Evolutionary conservation across 768 basidiomycete genomes (phyloP).

Genomic region (Russula ochroleuca): DNA sequence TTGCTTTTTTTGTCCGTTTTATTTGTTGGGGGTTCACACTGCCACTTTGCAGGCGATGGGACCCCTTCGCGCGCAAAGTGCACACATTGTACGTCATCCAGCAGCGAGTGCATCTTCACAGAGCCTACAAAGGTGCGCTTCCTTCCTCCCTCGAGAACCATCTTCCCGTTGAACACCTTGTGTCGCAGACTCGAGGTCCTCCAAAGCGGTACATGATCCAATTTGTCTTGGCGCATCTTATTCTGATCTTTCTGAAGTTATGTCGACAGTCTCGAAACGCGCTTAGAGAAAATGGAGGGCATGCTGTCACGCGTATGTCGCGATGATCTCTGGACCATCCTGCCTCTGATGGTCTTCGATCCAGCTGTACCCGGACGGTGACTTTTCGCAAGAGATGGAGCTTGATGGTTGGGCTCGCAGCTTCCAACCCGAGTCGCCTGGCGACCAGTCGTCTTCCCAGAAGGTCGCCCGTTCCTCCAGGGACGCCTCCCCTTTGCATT

Average conservation of each 20-base stretch:
- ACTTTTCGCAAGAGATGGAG: conserved; percentile 27
- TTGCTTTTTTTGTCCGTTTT: neutral
- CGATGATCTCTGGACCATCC: neutral
- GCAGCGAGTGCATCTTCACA: conserved; percentile 20
- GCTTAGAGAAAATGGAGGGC: conserved; percentile 28
- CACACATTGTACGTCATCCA: conserved; percentile 17
- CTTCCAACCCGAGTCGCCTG: conserved; percentile 18
- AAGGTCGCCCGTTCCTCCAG: neutral
- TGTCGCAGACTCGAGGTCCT: conserved; percentile 23
- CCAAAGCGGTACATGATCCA: conserved; percentile 21
- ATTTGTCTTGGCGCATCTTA: neutral
- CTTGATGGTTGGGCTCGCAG: conserved; percentile 21
- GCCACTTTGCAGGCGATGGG: conserved; percentile 18
- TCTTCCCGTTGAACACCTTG: neutral
- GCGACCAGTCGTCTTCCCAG: neutral
- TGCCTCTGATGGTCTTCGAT: neutral
- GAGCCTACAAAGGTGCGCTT: conserved; percentile 23
- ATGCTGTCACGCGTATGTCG: conserved; percentile 23
- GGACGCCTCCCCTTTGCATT: neutral
- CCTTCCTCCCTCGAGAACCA: neutral
- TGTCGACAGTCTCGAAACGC: conserved; percentile 26
- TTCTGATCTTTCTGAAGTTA: conserved; percentile 13
- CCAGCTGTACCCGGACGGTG: conserved; percentile 25
- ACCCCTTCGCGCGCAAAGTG: conserved; percentile 12
- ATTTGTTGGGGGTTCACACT: neutral